phyloP scores from a whole-genome alignment of 164 flowering plant genomes.

The Sedum album region DNA sequence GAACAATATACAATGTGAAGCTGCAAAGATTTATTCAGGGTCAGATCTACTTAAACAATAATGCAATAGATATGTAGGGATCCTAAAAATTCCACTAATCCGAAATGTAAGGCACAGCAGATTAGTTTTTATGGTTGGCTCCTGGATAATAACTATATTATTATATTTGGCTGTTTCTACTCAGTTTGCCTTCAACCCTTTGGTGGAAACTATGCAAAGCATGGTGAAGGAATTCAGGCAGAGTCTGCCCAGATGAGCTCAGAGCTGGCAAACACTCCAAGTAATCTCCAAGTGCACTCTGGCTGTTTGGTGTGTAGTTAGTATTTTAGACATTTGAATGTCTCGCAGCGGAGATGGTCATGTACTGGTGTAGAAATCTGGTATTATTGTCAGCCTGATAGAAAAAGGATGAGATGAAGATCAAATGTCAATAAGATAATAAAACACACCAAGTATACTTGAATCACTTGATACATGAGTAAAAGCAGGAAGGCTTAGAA shows the following conservation, averaged over 20 bases:
- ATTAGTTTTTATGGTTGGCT: too few relatives aligned
- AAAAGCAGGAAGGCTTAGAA: too few relatives aligned
- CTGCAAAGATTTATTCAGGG: not conserved
- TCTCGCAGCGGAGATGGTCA: constrained; percentile 69
- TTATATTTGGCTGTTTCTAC: too few relatives aligned
- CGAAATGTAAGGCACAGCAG: too few relatives aligned
- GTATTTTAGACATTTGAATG: constrained; percentile 55
- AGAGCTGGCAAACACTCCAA: constrained; percentile 70
- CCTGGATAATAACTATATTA: too few relatives aligned
- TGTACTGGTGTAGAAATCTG: constrained; percentile 22
- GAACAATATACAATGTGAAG: not conserved
- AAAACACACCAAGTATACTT: too few relatives aligned
- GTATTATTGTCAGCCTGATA: not conserved
- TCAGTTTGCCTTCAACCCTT: not conserved
- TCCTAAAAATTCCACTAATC: too few relatives aligned
- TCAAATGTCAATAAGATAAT: too few relatives aligned
- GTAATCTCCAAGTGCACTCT: constrained; percentile 71
- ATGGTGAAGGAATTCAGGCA: too few relatives aligned
- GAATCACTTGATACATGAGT: too few relatives aligned
- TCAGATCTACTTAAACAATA: too few relatives aligned
- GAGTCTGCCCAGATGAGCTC: constrained; percentile 69
- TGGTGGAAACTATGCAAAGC: not conserved
- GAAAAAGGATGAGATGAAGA: not conserved
- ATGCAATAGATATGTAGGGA: too few relatives aligned
- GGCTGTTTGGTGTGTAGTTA: constrained; percentile 82